Conservation (phyloP, 2,329 filamentous ascomycete genomes). For the Calonectria pteridis region DNA sequence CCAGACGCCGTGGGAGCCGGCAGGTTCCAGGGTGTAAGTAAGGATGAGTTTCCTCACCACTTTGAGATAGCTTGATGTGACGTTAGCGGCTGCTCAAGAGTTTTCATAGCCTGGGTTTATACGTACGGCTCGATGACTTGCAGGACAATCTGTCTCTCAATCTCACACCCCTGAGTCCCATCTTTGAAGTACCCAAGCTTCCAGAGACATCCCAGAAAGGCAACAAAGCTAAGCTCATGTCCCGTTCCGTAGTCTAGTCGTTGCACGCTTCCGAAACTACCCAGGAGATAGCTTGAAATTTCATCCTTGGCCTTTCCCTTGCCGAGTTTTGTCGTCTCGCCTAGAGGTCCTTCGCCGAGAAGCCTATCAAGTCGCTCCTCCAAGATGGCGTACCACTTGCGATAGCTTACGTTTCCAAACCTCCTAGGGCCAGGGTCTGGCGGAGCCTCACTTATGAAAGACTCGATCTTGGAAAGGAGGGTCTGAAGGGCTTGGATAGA, state of each 20-base stretch:
- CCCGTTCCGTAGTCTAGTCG: constrained; percentile 96
- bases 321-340: constrained; percentile 45
- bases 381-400: constrained; percentile 82
- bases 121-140: constrained; percentile 86
- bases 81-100: neutral
- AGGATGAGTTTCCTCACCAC: constrained; percentile 87
- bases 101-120: neutral
- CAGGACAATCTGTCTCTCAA: constrained; percentile 85
- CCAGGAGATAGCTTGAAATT: constrained; percentile 82
- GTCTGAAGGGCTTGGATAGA: constrained; percentile 74
- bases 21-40: constrained; percentile 93
- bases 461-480: constrained; percentile 74
- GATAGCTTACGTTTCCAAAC: constrained; percentile 93
- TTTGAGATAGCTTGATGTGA: constrained; percentile 74
- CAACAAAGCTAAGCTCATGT: constrained; percentile 94
- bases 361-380: constrained; percentile 65
- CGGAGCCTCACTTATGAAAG: constrained; percentile 81
- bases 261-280: constrained; percentile 88
- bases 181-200: constrained; percentile 84
- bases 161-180: constrained; percentile 61
- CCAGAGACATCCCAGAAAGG: constrained; percentile 91
- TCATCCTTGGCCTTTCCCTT: constrained; percentile 71
- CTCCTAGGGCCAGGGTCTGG: constrained; percentile 87
- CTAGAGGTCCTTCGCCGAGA: constrained; percentile 46
- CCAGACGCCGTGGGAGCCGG: constrained; percentile 97